Conservation (phyloP, 108 stramenopile genomes). For the Nannochloropsis granulata region DNA sequence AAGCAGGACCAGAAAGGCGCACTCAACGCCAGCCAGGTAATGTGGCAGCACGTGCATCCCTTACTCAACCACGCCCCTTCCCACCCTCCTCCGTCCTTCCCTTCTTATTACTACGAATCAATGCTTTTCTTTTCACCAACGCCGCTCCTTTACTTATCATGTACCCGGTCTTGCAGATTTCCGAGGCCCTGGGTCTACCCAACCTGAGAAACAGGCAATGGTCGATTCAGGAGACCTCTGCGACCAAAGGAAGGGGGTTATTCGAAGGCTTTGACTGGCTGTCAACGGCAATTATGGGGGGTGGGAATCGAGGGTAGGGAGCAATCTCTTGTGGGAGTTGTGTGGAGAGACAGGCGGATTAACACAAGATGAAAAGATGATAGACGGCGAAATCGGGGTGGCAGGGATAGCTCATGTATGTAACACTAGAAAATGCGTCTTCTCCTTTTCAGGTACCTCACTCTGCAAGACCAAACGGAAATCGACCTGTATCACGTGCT, state of each 20-base stretch:
- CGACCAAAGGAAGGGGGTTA: constrained; percentile 89
- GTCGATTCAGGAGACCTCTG: constrained; percentile 98
- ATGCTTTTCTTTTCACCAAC: not conserved
- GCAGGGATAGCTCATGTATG: no score
- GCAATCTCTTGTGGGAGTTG: not conserved
- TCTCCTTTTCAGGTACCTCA: no score
- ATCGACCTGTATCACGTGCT: no score
- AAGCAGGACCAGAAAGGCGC: constrained; percentile 98
- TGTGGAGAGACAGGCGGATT: not conserved
- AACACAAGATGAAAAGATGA: not conserved
- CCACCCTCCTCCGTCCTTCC: not conserved
- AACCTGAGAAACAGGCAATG: constrained; percentile 93
- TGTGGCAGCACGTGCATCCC: not conserved
- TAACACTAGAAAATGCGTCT: no score
- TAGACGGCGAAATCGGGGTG: no score
- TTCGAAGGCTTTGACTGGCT: constrained; percentile 99
- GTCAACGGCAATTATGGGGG: constrained; percentile 10
- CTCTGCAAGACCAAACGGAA: no score
- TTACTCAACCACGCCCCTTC: not conserved
- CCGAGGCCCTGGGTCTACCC: constrained; percentile 84
- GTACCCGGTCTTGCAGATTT: constrained; percentile 42
- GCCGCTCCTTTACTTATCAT: not conserved
- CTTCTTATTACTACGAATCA: not conserved
- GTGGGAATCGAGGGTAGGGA: not conserved
- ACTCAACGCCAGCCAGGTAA: constrained; percentile 63